These are phyloP conservation scores for Setaria viridis DNA, from an alignment of 202 grass and related monocot genomes.

Conservation along the genomic window DNA sequence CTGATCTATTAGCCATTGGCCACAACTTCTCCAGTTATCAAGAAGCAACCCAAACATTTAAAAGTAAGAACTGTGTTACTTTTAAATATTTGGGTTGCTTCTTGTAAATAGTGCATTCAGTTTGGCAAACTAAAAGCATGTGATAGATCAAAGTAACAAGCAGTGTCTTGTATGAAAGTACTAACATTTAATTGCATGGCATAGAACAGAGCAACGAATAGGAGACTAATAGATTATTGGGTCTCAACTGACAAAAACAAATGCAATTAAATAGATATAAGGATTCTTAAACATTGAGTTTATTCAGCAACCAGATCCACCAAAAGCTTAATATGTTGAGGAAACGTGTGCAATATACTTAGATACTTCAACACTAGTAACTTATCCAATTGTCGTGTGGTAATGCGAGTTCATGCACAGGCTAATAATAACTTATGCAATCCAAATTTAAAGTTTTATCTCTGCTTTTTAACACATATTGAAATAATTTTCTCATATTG, in stretches of 20 bases:
- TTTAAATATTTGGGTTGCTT: no score
- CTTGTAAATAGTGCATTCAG: background rate
- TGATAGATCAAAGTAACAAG: background rate
- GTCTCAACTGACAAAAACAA: background rate
- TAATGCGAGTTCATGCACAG: background rate
- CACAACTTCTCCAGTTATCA: conserved; percentile 16
- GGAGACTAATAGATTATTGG: background rate
- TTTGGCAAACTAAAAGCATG: conserved; percentile 1
- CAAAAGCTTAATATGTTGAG: background rate
- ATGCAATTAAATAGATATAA: background rate
- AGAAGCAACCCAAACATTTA: background rate
- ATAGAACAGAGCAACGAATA: conserved; percentile 2
- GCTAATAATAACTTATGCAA: background rate
- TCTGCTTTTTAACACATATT: background rate
- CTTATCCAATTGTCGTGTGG: background rate
- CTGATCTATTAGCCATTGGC: background rate
- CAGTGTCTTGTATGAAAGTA: background rate
- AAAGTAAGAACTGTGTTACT: conserved; percentile 1
- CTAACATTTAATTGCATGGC: background rate
- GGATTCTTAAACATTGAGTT: background rate
- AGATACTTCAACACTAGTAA: background rate
- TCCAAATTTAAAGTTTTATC: conserved; percentile 4
- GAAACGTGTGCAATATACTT: background rate
- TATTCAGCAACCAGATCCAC: conserved; percentile 11
- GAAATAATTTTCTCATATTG: conserved; percentile 6